Evolutionary conservation across 148 eudicot species (phyloP).

Genomic region (Amaranthus palmeri): DNA sequence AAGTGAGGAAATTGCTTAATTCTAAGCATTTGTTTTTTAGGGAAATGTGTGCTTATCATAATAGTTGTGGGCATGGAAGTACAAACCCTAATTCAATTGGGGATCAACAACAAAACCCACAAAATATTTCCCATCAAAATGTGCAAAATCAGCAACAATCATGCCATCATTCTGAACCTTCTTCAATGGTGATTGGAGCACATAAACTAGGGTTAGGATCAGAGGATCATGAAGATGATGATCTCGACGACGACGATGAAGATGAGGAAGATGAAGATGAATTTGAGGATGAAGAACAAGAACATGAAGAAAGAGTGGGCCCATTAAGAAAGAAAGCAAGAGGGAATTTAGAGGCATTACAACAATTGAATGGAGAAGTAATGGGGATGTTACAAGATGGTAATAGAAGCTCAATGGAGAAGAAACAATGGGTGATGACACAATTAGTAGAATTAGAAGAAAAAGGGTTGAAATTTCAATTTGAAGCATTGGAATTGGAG

Average conservation of each 20-base stretch:
- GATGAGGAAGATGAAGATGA: slow-evolving; percentile 14
- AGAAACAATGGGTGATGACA: slow-evolving; percentile 56
- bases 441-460: slow-evolving; percentile 57
- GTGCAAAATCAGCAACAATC: slow-evolving; percentile 2
- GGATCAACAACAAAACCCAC: neutral
- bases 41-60: slow-evolving; percentile 98
- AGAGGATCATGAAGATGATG: slow-evolving; percentile 38
- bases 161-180: slow-evolving; percentile 38
- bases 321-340: neutral
- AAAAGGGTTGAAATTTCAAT: slow-evolving; percentile 37
- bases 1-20: slow-evolving; percentile 72
- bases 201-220: slow-evolving; percentile 22
- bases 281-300: slow-evolving; percentile 23
- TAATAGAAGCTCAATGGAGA: slow-evolving; percentile 46
- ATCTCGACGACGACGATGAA: slow-evolving; percentile 31
- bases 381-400: slow-evolving; percentile 44
- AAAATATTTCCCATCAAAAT: neutral
- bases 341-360: slow-evolving; percentile 7
- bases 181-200: slow-evolving; percentile 8
- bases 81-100: neutral
- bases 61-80: slow-evolving; percentile 50
- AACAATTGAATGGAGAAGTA: slow-evolving; percentile 40
- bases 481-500: slow-evolving; percentile 54
- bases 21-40: slow-evolving; percentile 89
- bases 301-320: slow-evolving; percentile 23